Base-by-base conservation (phyloP, 2,329 filamentous ascomycete genomes). In the Metarhizium sp. region DNA sequence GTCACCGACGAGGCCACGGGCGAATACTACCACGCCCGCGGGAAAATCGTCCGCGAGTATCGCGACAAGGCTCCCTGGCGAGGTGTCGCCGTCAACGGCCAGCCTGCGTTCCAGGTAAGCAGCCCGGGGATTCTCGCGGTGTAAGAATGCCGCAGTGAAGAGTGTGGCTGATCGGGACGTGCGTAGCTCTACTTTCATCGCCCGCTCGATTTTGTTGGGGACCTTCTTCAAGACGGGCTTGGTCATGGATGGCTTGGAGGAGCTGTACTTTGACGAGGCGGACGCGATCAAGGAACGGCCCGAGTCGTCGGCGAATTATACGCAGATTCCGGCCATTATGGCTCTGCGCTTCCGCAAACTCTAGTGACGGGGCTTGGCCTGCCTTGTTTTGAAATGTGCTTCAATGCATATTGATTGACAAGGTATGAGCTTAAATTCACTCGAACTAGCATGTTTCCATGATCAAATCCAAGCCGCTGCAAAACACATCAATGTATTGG, bases 171-270 rank as follows among this genome's bases (percentile, higher is more conserved):
- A 50, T 25, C 1, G 3, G 10, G 38, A 5, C 11, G 10, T 34
- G 2, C 8, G 4, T 52, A 73, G 70, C 49, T 68, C 11, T 71
- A 71, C 54, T 78, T 75, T 59, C 74, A 78, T 56, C 70, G 75
- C 0, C 73, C 76, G 0, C 64, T 78, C 30, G 69, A 73, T 75
- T 56, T 65, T 79, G 0, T 68, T 78, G 38, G 63, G 66, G 1
- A 65, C 65, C 4, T 78, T 78, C 58, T 76, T 77, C 61, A 62
- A 63, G 30, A 64, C 61, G 2, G 71, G 70, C 0, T 60, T 78
- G 30, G 69, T 74, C 6, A 64, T 78, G 60, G 76, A 78, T 58
- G 71, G 66, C 3, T 63, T 78, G 50, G 74, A 78, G 53, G 77
- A 79, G 62, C 72, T 73, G 0, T 71, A 72, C 2, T 78, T 78